Conservation (phyloP, 2,329 filamentous ascomycete species). For the Hypomyces perniciosus region DNA sequence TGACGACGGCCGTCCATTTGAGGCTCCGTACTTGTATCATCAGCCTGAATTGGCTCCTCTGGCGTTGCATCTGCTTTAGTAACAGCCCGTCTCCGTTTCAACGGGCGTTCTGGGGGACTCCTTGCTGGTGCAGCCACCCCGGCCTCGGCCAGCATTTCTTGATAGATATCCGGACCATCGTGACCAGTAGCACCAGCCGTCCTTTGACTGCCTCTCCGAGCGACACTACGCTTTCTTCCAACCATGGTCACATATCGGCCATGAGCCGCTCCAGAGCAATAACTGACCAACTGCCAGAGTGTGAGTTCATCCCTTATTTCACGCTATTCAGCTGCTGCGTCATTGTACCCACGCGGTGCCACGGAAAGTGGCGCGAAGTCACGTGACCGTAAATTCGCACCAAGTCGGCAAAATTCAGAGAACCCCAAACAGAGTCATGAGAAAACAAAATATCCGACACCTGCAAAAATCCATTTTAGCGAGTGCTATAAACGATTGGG, state of each 20-base stretch:
- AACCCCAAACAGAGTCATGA: too few relatives aligned
- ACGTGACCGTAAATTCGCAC: slow-evolving; percentile 11
- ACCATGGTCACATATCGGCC: slow-evolving; percentile 22
- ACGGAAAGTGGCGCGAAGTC: slow-evolving; percentile 13
- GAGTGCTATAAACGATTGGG: too few relatives aligned
- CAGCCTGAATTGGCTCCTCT: background rate
- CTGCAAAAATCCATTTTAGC: too few relatives aligned
- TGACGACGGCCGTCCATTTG: too few relatives aligned
- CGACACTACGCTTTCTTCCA: slow-evolving; percentile 24
- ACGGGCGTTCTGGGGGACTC: slow-evolving; percentile 32
- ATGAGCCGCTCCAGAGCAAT: background rate
- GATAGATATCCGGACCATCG: slow-evolving; percentile 37
- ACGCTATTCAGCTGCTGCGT: slow-evolving; percentile 14
- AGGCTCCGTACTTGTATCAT: background rate
- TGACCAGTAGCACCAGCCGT: slow-evolving; percentile 13
- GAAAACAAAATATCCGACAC: background rate
- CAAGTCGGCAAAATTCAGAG: too few relatives aligned
- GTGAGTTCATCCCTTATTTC: background rate
- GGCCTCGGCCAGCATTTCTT: slow-evolving; percentile 45
- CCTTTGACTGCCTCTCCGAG: slow-evolving; percentile 19
- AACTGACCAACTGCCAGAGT: background rate
- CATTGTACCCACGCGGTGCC: slow-evolving; percentile 10
- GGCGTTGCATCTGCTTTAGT: slow-evolving; percentile 5
- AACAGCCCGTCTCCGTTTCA: slow-evolving; percentile 32
- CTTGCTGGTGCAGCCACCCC: slow-evolving; percentile 28